Percentiles rank a stretch among this genome's conserved stretches.
phyloP scores from a whole-genome alignment of 2,329 filamentous ascomycete species.

The Dactylellina haptotyla region DNA sequence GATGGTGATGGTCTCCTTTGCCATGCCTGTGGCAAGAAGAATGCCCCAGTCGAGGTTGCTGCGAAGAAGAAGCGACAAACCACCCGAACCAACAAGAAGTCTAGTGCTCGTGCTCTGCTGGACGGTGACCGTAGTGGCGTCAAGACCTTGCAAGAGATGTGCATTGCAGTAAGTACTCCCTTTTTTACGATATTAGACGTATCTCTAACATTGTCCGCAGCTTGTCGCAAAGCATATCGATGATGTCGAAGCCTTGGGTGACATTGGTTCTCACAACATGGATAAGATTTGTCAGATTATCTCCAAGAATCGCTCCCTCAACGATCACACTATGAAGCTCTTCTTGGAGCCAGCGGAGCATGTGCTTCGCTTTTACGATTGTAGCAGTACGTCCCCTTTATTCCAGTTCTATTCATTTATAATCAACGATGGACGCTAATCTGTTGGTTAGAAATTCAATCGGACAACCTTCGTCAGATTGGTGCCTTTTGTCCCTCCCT shows the following conservation, averaged over 20 bases:
- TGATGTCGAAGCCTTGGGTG: constrained; percentile 56
- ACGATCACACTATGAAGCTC: constrained; percentile 56
- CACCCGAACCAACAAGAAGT: constrained; percentile 54
- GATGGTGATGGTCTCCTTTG: constrained; percentile 56
- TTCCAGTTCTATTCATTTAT: not conserved
- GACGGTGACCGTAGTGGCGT: constrained; percentile 54
- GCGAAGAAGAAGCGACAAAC: constrained; percentile 54
- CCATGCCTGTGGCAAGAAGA: constrained; percentile 56
- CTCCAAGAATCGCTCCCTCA: constrained; percentile 57
- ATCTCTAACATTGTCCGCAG: constrained; percentile 26
- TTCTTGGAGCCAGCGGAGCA: constrained; percentile 56
- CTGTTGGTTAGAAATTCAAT: constrained; percentile 51
- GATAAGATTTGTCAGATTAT: constrained; percentile 58
- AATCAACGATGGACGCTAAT: not conserved
- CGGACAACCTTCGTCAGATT: constrained; percentile 55
- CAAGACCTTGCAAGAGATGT: constrained; percentile 56
- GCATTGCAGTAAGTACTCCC: constrained; percentile 54
- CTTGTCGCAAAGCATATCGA: constrained; percentile 57
- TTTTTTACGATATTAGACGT: not conserved
- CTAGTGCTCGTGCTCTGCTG: constrained; percentile 51
- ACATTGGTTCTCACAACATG: constrained; percentile 56
- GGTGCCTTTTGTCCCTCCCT: constrained; percentile 56
- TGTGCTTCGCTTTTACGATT: constrained; percentile 57
- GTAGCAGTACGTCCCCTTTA: constrained; percentile 55
- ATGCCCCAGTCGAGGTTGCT: constrained; percentile 50